Base-by-base conservation (phyloP, 352 stramenopile species). In the Phytophthora idaei region DNA sequence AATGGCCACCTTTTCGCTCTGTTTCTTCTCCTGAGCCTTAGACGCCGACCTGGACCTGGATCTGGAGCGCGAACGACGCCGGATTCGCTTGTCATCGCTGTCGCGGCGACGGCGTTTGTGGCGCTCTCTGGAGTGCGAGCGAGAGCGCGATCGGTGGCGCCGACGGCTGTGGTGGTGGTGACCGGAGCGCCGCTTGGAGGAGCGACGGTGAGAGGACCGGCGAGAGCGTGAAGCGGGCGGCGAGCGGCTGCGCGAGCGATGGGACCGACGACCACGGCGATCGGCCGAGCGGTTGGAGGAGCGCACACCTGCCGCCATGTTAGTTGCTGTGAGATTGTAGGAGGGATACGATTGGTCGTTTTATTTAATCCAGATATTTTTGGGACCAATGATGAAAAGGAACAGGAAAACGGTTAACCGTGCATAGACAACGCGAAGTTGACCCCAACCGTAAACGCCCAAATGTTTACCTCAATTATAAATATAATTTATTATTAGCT, bases 111-210 rank as follows among this genome's bases (percentile, higher is more conserved):
- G 56, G 3, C 66, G 73, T 37, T 73, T 78, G 42, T 69, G 67
- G 15, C 55, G 61, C n/a, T 80, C 54, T n/a, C 47, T 64, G 28
- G 64, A 61, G 32, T 59, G 71, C 27, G 76, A 78, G 31, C 56
- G 50, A 36, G 64, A 73, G 17, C 71, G 62, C 27, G 64, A 71
- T 11, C 57, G 64, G 28, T 56, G 57, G 21, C 37, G 69, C 36
- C 69, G 71, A 44, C 54, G 63, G 17, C 61, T 58, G 47, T 61
- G 69, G 28, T 62, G 63, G 49, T 53, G 59, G 36, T 57, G 61
- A 41, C 63, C 48, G 21, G 65, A 48, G 5, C 67, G 76, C 2
- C 67, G 42, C 12, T 56, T 73, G 25, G 62, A 78, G 17, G 63
- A 76, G 32, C 50, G 58, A n/a, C 32, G 66, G 17, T 44, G 41